Evolutionary conservation across 2,329 filamentous ascomycete genomes (phyloP).

Genomic region (Aureobasidium mangrovei): DNA sequence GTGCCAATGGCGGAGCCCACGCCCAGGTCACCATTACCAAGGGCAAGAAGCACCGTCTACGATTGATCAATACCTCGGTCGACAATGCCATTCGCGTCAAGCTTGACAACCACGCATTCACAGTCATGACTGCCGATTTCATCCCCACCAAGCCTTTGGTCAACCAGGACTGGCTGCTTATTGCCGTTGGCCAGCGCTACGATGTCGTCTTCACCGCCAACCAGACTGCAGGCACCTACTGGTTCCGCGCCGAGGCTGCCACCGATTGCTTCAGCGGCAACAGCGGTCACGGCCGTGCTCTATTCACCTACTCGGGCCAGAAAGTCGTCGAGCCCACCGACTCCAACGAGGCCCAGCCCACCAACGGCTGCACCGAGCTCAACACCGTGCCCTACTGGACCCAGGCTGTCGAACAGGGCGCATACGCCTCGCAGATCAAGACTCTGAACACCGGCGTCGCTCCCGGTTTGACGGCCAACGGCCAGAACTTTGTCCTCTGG

Average conservation of each 20-base stretch:
- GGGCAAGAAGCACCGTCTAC: constrained; percentile 36
- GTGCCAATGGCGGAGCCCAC: constrained; percentile 25
- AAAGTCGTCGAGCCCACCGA: constrained; percentile 18
- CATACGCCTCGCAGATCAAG: constrained; percentile 26
- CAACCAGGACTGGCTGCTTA: constrained; percentile 25
- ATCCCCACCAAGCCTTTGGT: constrained; percentile 25
- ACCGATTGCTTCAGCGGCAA: constrained; percentile 28
- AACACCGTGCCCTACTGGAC: constrained; percentile 25
- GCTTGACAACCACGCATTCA: constrained; percentile 27
- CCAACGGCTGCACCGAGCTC: constrained; percentile 25
- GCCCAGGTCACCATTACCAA: constrained; percentile 19
- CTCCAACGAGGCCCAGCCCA: constrained; percentile 20
- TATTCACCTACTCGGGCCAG: constrained; percentile 29
- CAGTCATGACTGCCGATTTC: constrained; percentile 31
- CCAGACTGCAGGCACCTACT: constrained; percentile 36
- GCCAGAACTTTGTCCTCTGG: constrained; percentile 33
- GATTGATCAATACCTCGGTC: constrained; percentile 39
- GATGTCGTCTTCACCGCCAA: constrained; percentile 40
- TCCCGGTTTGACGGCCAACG: constrained; percentile 26
- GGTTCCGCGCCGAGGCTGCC: constrained; percentile 37
- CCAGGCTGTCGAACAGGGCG: constrained; percentile 28
- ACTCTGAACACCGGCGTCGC: constrained; percentile 20
- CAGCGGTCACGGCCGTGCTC: constrained; percentile 26
- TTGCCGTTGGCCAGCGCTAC: constrained; percentile 39
- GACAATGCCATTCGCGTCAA: constrained; percentile 36